Evolutionary conservation across 2,329 filamentous ascomycete genomes (phyloP), one percentile per base, ranked within the genome.

Genomic region (Colletotrichum shisoi): DNA sequence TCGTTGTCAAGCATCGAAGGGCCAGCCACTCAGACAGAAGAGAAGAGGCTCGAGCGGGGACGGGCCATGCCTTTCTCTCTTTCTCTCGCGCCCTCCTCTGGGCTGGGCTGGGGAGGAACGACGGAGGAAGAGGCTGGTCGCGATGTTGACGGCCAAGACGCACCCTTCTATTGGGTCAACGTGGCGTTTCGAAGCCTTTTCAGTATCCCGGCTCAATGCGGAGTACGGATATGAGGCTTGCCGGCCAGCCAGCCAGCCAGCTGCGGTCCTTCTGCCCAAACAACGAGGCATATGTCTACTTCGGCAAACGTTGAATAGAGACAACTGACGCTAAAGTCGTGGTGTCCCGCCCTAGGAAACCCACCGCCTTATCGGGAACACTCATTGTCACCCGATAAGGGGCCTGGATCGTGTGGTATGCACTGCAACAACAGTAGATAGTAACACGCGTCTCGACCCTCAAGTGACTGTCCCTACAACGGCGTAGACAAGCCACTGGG

Each of bases 41-140:
- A 39, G 24, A 31, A 11, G 27, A 37, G 34, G 45, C 46, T 57
- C 31, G 39, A 67, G 63, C 59, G 52, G 51, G 40, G 37, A 34
- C 48, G n/a, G 27, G 27, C 51, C 42, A 57, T n/a, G 37, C 19
- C 17, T 19, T 8, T 44, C 31, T 31, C 24, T 27, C 31, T 34
- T 9, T 34, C 31, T 34, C 31, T 34, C 31, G 31, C 31, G 31
- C 31, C 31, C 31, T 34, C 8, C 7, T 9, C 31, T 8, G 31
- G 31, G 8, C 31, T 8, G 31, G n/a, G n/a, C n/a, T n/a, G 7
- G 8, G 7, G 31, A 13, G 19, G 19, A 1, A 46, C 12, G 39
- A 34, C 21, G 57, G 19, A 44, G 61, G 27, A 54, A 19, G 57
- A 48, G 44, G 31, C 54, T 34, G 24, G 51, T 24, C 19, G 9